Base-by-base conservation (phyloP, 2,329 filamentous ascomycete genomes). In the Kalaharituber pfeilii region DNA sequence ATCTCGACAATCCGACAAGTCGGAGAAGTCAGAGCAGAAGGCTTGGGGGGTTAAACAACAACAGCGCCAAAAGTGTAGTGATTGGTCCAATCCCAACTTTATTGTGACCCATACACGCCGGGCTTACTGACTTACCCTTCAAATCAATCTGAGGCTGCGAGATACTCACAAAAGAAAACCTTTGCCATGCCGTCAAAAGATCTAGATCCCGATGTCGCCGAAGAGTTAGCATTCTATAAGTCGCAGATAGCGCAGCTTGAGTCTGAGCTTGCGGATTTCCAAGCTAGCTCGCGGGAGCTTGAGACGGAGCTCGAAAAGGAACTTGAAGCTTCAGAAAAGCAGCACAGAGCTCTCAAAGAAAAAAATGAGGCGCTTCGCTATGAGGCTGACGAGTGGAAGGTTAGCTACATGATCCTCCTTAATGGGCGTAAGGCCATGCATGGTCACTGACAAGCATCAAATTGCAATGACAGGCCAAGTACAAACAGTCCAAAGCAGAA, bases 311-410 rank as follows among this genome's bases (percentile, higher is more conserved):
- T 98, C 52, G 91, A 98, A 70, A 93, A 88, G 72, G 91, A 98
- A 67, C 82, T 98, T 55, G 89, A 96, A 64, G 83, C 86, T 45
- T 88, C 88, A 45, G 91, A 98, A 73, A 94, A 94, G 72, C 79
- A 87, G 64, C 89, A 96, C 71, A 78, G 87, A 59, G 74, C 80
- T 60, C 70, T 95, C 63, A 82, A 88, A 67, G 83, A 94, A 68
- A 94, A 89, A 72, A 83, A 86, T 0, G 89, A 96, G 68, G 77
- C 75, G 33, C 69, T 94, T 59, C 79, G 77, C 50, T 98, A 86
- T 66, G 88, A 96, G 68, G 88, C 91, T 0, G 87, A 96, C 56
- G 91, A 98, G 70, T 98, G 91, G 91, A 96, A 96, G 81, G 87
- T 89, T 72, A 69, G 77, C 66, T 50, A 33, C 29, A 39, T 39